phyloP scores from a whole-genome alignment of 2,329 filamentous ascomycete species.

The Clonostachys sp. region DNA sequence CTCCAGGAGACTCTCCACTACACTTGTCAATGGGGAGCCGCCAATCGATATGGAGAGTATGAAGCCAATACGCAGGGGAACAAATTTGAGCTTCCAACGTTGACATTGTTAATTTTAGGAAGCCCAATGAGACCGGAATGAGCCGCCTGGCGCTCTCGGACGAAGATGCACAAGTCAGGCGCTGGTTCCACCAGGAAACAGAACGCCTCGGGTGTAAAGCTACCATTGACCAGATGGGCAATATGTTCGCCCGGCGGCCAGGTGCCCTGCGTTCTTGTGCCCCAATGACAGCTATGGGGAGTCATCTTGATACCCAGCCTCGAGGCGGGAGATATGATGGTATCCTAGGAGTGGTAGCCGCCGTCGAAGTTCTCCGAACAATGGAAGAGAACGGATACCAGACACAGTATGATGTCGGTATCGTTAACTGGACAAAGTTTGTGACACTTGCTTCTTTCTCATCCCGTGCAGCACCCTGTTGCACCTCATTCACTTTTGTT shows the following conservation, averaged over 20 bases:
- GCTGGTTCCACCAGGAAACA: conserved; percentile 69
- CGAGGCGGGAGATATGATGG: conserved; percentile 69
- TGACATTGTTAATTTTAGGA: conserved; percentile 2
- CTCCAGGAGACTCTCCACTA: conserved; percentile 11
- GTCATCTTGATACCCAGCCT: conserved; percentile 64
- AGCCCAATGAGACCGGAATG: conserved; percentile 64
- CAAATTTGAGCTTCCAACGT: not conserved
- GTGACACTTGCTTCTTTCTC: conserved; percentile 1
- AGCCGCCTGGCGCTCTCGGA: conserved; percentile 67
- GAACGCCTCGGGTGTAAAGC: conserved; percentile 61
- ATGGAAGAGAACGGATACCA: conserved; percentile 63
- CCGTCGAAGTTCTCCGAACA: conserved; percentile 66
- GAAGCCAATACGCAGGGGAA: conserved; percentile 1
- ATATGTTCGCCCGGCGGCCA: conserved; percentile 70
- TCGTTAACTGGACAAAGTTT: conserved; percentile 75
- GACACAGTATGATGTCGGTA: conserved; percentile 67
- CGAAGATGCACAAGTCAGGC: conserved; percentile 64
- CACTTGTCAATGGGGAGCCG: conserved; percentile 11
- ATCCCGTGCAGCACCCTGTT: not conserved
- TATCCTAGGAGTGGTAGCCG: conserved; percentile 69
- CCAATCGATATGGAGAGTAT: conserved; percentile 15
- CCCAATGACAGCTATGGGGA: conserved; percentile 63
- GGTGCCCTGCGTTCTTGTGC: conserved; percentile 36
- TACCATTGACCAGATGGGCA: conserved; percentile 72
- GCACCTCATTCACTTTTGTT: not conserved